Conservation (phyloP, 192 early-diverging fungal species). For the Backusella sp. region DNA sequence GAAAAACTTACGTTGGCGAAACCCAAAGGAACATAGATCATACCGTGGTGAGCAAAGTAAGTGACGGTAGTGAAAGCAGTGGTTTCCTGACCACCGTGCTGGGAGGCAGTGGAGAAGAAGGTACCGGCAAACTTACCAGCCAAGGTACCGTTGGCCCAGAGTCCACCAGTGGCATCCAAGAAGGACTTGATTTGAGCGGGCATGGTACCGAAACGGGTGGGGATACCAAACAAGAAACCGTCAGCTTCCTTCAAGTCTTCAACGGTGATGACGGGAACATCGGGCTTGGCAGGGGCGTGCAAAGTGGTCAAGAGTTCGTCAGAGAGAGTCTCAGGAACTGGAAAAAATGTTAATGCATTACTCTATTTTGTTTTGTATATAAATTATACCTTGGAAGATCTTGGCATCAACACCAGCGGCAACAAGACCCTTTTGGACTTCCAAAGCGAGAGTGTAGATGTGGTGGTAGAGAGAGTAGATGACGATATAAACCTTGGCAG, state of each 20-base stretch:
- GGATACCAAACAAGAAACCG: slow-evolving; percentile 60
- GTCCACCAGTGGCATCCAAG: slow-evolving; percentile 28
- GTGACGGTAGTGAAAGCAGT: slow-evolving; percentile 65
- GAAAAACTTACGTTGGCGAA: slow-evolving; percentile 38
- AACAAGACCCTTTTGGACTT: slow-evolving; percentile 64
- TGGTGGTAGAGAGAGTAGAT: slow-evolving; percentile 56
- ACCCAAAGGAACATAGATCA: slow-evolving; percentile 75
- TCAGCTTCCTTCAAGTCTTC: slow-evolving; percentile 47
- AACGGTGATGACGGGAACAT: slow-evolving; percentile 44
- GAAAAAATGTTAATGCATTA: background rate
- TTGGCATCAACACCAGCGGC: slow-evolving; percentile 34
- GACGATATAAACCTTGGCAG: slow-evolving; percentile 32
- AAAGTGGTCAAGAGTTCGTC: slow-evolving; percentile 52
- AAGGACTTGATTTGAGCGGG: slow-evolving; percentile 75
- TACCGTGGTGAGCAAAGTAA: slow-evolving; percentile 72
- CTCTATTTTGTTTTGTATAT: background rate
- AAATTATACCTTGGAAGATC: slow-evolving; percentile 34
- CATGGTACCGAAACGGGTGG: slow-evolving; percentile 65
- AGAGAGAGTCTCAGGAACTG: slow-evolving; percentile 53
- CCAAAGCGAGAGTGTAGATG: slow-evolving; percentile 65
- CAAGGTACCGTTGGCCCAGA: slow-evolving; percentile 54
- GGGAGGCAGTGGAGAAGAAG: slow-evolving; percentile 72
- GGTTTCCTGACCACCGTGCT: slow-evolving; percentile 81
- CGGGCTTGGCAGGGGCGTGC: slow-evolving; percentile 44
- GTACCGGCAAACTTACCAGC: slow-evolving; percentile 69